A percentile compares a stretch with the other conserved stretches of the same genome.
phyloP scores from a whole-genome alignment of 768 basidiomycete species.

The Tulasnella sp. region DNA sequence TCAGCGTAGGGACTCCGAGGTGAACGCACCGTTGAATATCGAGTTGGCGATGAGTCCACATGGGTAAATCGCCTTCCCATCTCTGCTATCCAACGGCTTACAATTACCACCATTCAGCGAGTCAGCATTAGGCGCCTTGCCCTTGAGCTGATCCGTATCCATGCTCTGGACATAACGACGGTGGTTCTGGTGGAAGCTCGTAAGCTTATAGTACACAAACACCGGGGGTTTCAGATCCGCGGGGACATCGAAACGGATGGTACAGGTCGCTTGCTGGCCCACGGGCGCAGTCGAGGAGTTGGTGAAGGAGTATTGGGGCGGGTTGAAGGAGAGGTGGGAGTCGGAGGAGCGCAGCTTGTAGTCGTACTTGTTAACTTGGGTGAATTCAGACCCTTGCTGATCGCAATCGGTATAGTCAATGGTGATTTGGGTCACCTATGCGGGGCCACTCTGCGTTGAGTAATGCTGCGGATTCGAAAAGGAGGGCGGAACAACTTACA shows the following conservation, averaged over 20 bases:
- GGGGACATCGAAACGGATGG: constrained; percentile 73
- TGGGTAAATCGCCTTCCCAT: constrained; percentile 63
- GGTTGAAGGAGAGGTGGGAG: constrained; percentile 29
- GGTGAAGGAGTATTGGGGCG: constrained; percentile 64
- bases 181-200: constrained; percentile 97
- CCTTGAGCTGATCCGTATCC: constrained; percentile 73
- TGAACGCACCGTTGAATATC: constrained; percentile 70
- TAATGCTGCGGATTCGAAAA: not conserved
- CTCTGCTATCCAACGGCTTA: constrained; percentile 58
- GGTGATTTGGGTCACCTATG: constrained; percentile 78
- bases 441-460: constrained; percentile 22
- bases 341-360: constrained; percentile 57
- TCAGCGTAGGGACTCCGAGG: not conserved
- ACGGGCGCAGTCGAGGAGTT: constrained; percentile 36
- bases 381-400: constrained; percentile 39
- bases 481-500: constrained; percentile 28
- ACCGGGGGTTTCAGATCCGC: constrained; percentile 60
- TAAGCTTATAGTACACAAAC: constrained; percentile 91
- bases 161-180: constrained; percentile 91
- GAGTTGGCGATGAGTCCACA: constrained; percentile 98
- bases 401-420: constrained; percentile 95
- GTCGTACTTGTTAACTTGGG: constrained; percentile 48
- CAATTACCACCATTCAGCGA: constrained; percentile 65
- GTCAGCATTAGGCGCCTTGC: constrained; percentile 39
- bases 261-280: constrained; percentile 42